These are phyloP conservation scores for Magnusiomyces tetraspermus DNA, from an alignment of 1,139 yeast species.

Conservation along the genomic window DNA sequence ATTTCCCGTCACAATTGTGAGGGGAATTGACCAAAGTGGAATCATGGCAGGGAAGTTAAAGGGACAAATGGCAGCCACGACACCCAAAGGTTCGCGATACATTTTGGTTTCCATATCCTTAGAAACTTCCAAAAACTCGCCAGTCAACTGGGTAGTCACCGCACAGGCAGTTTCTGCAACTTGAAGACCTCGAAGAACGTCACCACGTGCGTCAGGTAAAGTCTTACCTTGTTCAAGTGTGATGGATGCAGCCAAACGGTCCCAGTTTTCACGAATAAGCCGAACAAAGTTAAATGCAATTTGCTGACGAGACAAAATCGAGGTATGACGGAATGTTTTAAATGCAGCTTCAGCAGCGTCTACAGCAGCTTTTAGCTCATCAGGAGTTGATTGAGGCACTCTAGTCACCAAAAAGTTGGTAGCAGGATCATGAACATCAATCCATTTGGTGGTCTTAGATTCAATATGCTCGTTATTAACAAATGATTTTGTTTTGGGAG, in stretches of 20 bases:
- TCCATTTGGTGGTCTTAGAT: constrained; percentile 52
- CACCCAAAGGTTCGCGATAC: constrained; percentile 57
- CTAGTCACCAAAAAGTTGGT: constrained; percentile 56
- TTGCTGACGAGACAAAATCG: constrained; percentile 63
- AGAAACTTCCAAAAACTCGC: constrained; percentile 59
- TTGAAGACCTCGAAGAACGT: constrained; percentile 70
- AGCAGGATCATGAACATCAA: constrained; percentile 69
- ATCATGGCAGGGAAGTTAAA: constrained; percentile 82
- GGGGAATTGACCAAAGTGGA: constrained; percentile 75
- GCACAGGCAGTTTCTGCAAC: constrained; percentile 60
- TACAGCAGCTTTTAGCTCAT: constrained; percentile 59
- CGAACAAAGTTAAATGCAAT: constrained; percentile 65
- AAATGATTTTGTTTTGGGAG: constrained; percentile 48
- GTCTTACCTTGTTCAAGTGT: constrained; percentile 79
- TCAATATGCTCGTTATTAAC: constrained; percentile 50
- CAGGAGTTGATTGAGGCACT: constrained; percentile 65
- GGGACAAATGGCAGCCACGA: constrained; percentile 64
- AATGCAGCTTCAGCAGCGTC: constrained; percentile 57
- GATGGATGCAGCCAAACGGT: constrained; percentile 59
- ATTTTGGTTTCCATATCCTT: constrained; percentile 73
- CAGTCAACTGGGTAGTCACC: constrained; percentile 53
- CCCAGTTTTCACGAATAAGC: constrained; percentile 59
- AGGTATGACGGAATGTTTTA: constrained; percentile 47
- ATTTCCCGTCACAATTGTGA: constrained; percentile 69
- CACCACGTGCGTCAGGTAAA: constrained; percentile 68